Percentiles rank a stretch among this genome's conserved stretches.
phyloP scores from a whole-genome alignment of 139 green algal species.

The Chlorella vulgaris region DNA sequence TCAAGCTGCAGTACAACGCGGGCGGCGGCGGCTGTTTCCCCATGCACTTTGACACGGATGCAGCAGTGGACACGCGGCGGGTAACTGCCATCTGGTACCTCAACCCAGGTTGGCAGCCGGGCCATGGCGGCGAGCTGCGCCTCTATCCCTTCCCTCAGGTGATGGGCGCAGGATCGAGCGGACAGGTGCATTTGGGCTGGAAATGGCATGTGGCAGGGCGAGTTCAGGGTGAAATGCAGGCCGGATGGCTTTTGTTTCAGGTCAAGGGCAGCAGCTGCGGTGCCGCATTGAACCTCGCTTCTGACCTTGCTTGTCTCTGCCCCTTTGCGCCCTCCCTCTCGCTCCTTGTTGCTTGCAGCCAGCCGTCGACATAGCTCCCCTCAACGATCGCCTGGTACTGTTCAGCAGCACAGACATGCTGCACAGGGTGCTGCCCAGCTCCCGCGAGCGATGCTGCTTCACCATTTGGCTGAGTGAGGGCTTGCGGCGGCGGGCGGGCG shows the following conservation, averaged over 20 bases:
- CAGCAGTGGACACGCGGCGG: constrained; percentile 59
- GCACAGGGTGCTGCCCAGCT: constrained; percentile 61
- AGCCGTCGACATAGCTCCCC: constrained; percentile 63
- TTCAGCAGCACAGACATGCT: constrained; percentile 75
- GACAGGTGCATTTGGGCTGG: background rate
- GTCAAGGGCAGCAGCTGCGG: too few species aligned
- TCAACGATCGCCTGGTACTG: constrained; percentile 71
- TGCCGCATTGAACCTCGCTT: too few species aligned
- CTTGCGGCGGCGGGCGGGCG: background rate
- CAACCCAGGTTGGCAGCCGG: constrained; percentile 61
- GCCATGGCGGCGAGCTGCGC: constrained; percentile 66
- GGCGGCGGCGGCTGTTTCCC: constrained; percentile 74
- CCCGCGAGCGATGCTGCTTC: background rate
- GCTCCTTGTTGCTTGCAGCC: constrained; percentile 1
- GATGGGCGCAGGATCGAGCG: too few species aligned
- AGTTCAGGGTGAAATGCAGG: too few species aligned
- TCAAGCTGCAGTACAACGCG: constrained; percentile 67
- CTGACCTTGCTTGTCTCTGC: background rate
- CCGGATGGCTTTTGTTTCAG: too few species aligned
- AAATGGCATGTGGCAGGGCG: background rate
- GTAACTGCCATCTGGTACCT: constrained; percentile 79
- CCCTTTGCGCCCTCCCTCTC: background rate
- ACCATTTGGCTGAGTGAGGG: background rate
- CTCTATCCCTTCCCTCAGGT: constrained; percentile 75
- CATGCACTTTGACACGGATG: constrained; percentile 78